A percentile compares a stretch with the other conserved stretches of the same genome.
phyloP scores from a whole-genome alignment of 306 rosid genomes.

The Casuarina glauca region DNA sequence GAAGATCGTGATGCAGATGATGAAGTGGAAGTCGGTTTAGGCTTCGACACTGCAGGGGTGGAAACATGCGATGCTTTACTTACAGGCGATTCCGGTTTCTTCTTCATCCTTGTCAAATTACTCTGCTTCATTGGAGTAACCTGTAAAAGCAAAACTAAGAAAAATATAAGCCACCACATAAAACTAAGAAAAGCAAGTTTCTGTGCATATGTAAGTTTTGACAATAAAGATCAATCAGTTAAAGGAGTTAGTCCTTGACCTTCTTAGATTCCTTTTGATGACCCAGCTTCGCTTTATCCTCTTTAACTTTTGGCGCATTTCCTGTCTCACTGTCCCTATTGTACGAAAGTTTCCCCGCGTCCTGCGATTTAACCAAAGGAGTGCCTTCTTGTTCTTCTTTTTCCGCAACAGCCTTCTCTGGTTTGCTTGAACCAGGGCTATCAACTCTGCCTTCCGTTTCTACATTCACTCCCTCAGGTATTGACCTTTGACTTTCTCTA shows the following conservation, averaged over 20 bases:
- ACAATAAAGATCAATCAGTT: slow-evolving; percentile 17
- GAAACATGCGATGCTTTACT: slow-evolving; percentile 52
- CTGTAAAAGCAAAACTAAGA: slow-evolving; percentile 41
- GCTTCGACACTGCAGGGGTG: slow-evolving; percentile 58
- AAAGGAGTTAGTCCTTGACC: slow-evolving; percentile 43
- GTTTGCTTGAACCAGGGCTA: slow-evolving; percentile 41
- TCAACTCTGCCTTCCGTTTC: slow-evolving; percentile 35
- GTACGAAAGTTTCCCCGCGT: slow-evolving; percentile 43
- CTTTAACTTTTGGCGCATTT: slow-evolving; percentile 49
- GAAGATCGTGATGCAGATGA: slow-evolving; percentile 43
- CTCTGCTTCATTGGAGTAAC: slow-evolving; percentile 50
- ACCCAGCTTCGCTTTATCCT: slow-evolving; percentile 40
- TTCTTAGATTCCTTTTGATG: slow-evolving; percentile 46
- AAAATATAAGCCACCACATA: slow-evolving; percentile 17
- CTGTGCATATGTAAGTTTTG: slow-evolving; percentile 1
- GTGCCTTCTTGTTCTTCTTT: slow-evolving; percentile 40
- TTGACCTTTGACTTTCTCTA: slow-evolving; percentile 34
- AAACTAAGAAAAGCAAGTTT: slow-evolving; percentile 18
- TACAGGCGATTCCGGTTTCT: slow-evolving; percentile 48
- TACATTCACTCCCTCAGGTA: slow-evolving; percentile 41
- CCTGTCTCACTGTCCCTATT: slow-evolving; percentile 36
- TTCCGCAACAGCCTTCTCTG: slow-evolving; percentile 37
- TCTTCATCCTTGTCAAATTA: slow-evolving; percentile 49
- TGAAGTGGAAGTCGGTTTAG: slow-evolving; percentile 36
- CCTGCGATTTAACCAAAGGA: slow-evolving; percentile 38